Conservation (phyloP, 768 basidiomycete species). For the Tricholoma sp. region DNA sequence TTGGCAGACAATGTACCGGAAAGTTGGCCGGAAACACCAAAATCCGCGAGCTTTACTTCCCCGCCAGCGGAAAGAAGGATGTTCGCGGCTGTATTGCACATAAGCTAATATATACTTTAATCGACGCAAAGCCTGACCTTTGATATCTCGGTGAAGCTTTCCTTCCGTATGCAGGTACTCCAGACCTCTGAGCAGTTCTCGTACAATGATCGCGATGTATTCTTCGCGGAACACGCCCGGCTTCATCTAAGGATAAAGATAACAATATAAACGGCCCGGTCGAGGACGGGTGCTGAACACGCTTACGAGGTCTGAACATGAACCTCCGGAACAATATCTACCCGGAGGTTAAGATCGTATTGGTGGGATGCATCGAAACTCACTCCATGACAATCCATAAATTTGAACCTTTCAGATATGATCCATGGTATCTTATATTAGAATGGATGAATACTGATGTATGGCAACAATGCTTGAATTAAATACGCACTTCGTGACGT, state of each 20-base stretch:
- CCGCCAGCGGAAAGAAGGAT: slow-evolving; percentile 89
- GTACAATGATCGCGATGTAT: slow-evolving; percentile 95
- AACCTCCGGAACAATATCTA: slow-evolving; percentile 96
- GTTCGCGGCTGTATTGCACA: slow-evolving; percentile 68
- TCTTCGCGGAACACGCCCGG: slow-evolving; percentile 97
- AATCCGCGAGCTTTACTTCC: slow-evolving; percentile 97
- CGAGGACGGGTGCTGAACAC: slow-evolving; percentile 4
- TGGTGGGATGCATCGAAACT: slow-evolving; percentile 19
- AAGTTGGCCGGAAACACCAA: slow-evolving; percentile 96
- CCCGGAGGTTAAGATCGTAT: slow-evolving; percentile 2
- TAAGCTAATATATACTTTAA: background rate
- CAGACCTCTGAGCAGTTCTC: slow-evolving; percentile 86
- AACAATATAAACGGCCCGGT: slow-evolving; percentile 9
- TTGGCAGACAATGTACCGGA: slow-evolving; percentile 89
- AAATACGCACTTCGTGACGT: slow-evolving; percentile 84
- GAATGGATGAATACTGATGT: slow-evolving; percentile 9
- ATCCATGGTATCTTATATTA: slow-evolving; percentile 79
- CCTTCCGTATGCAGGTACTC: slow-evolving; percentile 96
- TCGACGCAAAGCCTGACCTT: slow-evolving; percentile 52
- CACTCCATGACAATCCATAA: slow-evolving; percentile 99
- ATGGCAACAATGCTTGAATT: background rate
- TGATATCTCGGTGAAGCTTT: slow-evolving; percentile 98
- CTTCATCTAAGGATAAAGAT: slow-evolving; percentile 70
- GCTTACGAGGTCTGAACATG: slow-evolving; percentile 91
- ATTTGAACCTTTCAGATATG: slow-evolving; percentile 90